A percentile compares a stretch with the other conserved stretches of the same genome.
These are phyloP conservation scores for Linum lewisii DNA, from an alignment of 345 rosid genomes.

Conservation along the genomic window DNA sequence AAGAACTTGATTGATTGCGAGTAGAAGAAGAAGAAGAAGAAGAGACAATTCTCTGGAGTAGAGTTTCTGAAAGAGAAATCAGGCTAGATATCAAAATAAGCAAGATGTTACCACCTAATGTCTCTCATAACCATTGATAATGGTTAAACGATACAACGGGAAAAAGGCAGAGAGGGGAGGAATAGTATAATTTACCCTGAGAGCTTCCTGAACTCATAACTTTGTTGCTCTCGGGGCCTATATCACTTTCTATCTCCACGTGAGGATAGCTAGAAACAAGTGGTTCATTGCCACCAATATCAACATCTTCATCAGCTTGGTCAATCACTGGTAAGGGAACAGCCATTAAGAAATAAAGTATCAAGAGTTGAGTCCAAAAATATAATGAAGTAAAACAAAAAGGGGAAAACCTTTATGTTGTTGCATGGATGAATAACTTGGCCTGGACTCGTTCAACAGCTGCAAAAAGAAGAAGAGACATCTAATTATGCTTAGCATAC, in stretches of 20 bases:
- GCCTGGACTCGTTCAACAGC: conserved; percentile 17
- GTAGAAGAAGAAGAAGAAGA: no score
- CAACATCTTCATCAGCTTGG: conserved; percentile 18
- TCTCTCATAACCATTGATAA: not conserved
- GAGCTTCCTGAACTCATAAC: conserved; percentile 34
- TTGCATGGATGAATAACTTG: conserved; percentile 16
- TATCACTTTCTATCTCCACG: conserved; percentile 19
- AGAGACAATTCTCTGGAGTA: no score
- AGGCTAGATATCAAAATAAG: no score
- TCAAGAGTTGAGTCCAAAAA: not conserved
- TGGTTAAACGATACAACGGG: not conserved
- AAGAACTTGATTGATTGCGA: no score
- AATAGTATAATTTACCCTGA: conserved; percentile 27
- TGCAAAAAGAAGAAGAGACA: not conserved
- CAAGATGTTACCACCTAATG: no score
- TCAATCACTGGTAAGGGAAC: conserved; percentile 15
- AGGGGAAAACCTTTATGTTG: conserved; percentile 18
- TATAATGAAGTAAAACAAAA: conserved; percentile 3
- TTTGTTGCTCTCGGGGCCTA: conserved; percentile 19
- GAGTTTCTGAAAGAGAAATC: no score
- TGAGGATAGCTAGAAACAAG: conserved; percentile 15
- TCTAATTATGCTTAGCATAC: not conserved
- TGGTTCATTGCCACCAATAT: conserved; percentile 20
- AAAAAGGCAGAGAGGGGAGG: no score
- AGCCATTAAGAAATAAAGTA: not conserved